phyloP scores from a whole-genome alignment of 805 yeast genomes.

The Tetrapisispora pingtungensis region DNA sequence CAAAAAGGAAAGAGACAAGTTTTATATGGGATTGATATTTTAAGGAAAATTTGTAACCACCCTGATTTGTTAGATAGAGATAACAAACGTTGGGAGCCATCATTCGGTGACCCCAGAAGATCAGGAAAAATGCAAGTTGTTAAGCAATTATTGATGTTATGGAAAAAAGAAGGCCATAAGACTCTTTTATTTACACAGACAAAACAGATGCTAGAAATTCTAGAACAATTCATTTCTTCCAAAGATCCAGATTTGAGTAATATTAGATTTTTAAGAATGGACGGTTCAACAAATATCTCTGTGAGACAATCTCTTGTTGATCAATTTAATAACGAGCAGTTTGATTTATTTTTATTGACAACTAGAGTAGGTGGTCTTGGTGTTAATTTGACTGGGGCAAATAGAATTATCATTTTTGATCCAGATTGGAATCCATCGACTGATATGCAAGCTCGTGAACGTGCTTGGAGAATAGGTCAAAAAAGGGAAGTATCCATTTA shows the following conservation, averaged over 20 bases:
- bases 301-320: constrained; percentile 75
- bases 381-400: constrained; percentile 89
- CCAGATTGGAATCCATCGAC: constrained; percentile 99
- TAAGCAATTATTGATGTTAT: constrained; percentile 57
- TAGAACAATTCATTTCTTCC: constrained; percentile 53
- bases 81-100: constrained; percentile 20
- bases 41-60: constrained; percentile 91
- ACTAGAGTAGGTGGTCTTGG: constrained; percentile 97
- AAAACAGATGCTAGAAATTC: constrained; percentile 82
- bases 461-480: constrained; percentile 97
- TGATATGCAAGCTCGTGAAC: constrained; percentile 89
- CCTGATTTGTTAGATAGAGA: constrained; percentile 66
- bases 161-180: constrained; percentile 71
- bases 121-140: constrained; percentile 92
- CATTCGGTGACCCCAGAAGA: constrained; percentile 47
- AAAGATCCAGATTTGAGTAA: constrained; percentile 29
- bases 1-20: constrained; percentile 70
- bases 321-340: constrained; percentile 53
- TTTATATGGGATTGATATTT: constrained; percentile 77
- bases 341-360: constrained; percentile 67
- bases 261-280: constrained; percentile 71
- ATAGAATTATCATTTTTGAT: constrained; percentile 84
- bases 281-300: constrained; percentile 79
- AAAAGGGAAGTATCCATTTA: constrained; percentile 85
- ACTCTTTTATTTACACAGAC: constrained; percentile 87